Conservation (phyloP, 2,329 filamentous ascomycete genomes). For the Neurospora crassa region DNA sequence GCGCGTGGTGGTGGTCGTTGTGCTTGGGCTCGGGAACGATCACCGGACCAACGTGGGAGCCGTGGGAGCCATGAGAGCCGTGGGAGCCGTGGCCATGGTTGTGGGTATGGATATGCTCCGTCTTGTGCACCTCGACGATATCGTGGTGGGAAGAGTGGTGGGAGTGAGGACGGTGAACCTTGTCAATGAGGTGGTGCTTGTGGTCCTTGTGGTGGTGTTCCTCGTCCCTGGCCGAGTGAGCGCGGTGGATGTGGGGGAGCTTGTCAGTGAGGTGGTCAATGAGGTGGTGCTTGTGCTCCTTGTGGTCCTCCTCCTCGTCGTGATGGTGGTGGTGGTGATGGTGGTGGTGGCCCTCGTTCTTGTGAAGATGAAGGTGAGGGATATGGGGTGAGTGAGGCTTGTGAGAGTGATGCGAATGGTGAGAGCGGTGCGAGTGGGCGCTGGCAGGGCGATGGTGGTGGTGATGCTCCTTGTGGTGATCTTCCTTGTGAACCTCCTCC, state of each 20-base stretch:
- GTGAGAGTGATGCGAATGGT: neutral
- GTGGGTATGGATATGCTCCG: neutral
- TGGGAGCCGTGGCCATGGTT: neutral
- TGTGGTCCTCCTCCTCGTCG: neutral
- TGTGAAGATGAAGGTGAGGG: conserved; percentile 9
- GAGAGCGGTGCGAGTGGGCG: neutral
- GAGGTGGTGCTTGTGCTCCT: conserved; percentile 1
- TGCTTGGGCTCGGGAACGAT: neutral
- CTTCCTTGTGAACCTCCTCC: conserved; percentile 42
- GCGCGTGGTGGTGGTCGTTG: neutral
- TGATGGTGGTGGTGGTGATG: neutral
- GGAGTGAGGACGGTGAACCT: conserved; percentile 24
- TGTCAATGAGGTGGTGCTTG: neutral
- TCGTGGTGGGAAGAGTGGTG: neutral
- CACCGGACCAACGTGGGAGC: neutral
- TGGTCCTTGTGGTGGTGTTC: conserved; percentile 2
- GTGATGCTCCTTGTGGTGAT: neutral
- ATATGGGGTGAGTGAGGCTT: neutral
- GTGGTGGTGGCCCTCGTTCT: conserved; percentile 1
- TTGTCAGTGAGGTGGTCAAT: conserved; percentile 24
- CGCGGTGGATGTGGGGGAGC: conserved; percentile 1
- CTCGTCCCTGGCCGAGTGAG: conserved; percentile 1
- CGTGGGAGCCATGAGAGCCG: neutral
- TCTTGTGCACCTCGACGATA: neutral
- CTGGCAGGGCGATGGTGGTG: neutral